Base-by-base conservation (phyloP, 2,329 filamentous ascomycete genomes). In the Tolypocladium paradoxum region DNA sequence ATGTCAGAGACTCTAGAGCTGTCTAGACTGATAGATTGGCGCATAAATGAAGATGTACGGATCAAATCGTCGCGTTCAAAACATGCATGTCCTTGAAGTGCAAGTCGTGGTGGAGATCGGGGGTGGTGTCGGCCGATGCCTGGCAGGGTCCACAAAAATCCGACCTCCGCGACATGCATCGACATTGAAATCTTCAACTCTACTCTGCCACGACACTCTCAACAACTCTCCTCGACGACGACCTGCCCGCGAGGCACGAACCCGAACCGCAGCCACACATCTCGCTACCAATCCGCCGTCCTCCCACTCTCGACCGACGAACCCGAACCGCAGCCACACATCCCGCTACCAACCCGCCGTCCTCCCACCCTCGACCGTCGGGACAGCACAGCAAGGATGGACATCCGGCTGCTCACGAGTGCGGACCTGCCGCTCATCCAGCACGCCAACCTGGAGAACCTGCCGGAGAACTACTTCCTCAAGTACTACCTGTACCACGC, bases 401-500 rank as follows among this genome's bases (percentile, higher is more conserved):
- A 95, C 75, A 95, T 99, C 73, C 87, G 92, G 60, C 77, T 93
- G 59, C 84, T 99, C 61, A 85, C 83, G 60, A 78, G 89, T 58
- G 87, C 83, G 58, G 89, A 95, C 73, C 88, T 95, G 60, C 89
- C 89, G 60, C 85, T 93, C 67, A 90, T 99, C 68, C 93, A 99
- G 75, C 90, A 95, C 72, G 92, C 92, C 68, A 97, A 99, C 77
- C 91, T 99, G 69, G 95, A 95, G 70, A 99, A 99, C 76, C 81
- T 99, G 52, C 93, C 93, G 60, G 93, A 99, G 73, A 99, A 99
- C 79, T 99, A 99, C 82, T 97, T 97, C 71, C 88, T 96, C 74
- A 99, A 99, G 81, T 99, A 99, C 80, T 99, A 99, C 77, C 84
- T 99, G 66, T 99, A 99, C 81, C 93, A 99, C 73, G 91, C 92